A percentile compares a stretch with the other conserved stretches of the same genome.
Conservation (phyloP, 169 alveolate species). For the Cytauxzoon felis region DNA sequence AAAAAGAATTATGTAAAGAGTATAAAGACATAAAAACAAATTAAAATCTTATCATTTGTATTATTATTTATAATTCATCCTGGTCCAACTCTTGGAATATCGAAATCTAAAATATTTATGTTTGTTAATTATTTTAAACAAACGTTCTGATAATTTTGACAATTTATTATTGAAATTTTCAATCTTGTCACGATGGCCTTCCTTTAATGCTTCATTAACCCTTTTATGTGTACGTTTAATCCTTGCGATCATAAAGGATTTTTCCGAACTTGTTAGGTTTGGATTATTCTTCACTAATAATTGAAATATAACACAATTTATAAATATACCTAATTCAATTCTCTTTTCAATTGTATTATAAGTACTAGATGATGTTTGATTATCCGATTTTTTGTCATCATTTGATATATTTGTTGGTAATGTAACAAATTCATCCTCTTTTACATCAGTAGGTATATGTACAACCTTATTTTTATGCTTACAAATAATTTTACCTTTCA, state of each 20-base stretch:
- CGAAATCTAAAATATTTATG: constrained; percentile 69
- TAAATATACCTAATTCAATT: constrained; percentile 31
- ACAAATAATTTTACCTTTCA: constrained; percentile 39
- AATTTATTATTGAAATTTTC: constrained; percentile 81
- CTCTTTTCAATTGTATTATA: constrained; percentile 21
- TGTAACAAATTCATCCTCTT: constrained; percentile 1
- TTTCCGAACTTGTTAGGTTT: constrained; percentile 69
- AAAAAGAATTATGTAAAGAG: too few species aligned
- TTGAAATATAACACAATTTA: not conserved
- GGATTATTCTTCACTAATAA: constrained; percentile 22
- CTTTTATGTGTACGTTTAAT: constrained; percentile 71
- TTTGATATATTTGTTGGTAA: not conserved
- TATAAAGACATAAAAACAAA: too few species aligned
- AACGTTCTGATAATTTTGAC: constrained; percentile 81
- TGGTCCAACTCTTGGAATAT: constrained; percentile 88
- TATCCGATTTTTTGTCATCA: not conserved
- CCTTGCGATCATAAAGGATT: constrained; percentile 74
- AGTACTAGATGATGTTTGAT: constrained; percentile 9
- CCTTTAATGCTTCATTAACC: constrained; percentile 69
- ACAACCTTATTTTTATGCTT: constrained; percentile 26
- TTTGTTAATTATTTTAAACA: not conserved
- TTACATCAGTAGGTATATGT: constrained; percentile 1
- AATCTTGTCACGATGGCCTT: constrained; percentile 81
- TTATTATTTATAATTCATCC: constrained; percentile 57
- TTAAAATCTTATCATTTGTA: not conserved